These are phyloP conservation scores for Leersia perrieri DNA, from an alignment of 176 grass and related monocot species.

Conservation along the genomic window DNA sequence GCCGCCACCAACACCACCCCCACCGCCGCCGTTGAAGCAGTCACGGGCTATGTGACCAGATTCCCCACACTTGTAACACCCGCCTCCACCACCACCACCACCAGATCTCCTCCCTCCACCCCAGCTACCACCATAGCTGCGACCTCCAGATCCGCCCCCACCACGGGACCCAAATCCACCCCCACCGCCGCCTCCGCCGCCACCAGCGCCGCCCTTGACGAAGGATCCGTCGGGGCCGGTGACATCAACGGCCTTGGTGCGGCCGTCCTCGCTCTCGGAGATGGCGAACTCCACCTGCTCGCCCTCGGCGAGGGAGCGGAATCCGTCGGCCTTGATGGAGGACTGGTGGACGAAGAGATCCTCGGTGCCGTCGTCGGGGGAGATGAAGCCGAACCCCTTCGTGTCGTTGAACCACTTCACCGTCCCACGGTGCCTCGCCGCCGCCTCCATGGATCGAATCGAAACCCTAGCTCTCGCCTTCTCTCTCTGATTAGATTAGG, in stretches of 20 bases:
- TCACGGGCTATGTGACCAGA: constrained; percentile 51
- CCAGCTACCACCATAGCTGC: constrained; percentile 41
- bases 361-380: constrained; percentile 76
- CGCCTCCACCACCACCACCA: constrained; percentile 11
- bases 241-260: constrained; percentile 91
- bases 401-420: constrained; percentile 97
- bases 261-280: constrained; percentile 62
- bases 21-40: constrained; percentile 41
- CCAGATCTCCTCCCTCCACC: constrained; percentile 39
- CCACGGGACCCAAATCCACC: constrained; percentile 39
- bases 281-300: constrained; percentile 74
- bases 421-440: constrained; percentile 47
- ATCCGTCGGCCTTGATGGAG: constrained; percentile 95
- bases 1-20: constrained; percentile 1
- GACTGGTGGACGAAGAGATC: constrained; percentile 93
- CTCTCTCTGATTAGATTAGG: neutral
- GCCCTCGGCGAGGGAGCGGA: constrained; percentile 76
- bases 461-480: constrained; percentile 36
- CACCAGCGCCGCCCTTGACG: constrained; percentile 56
- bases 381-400: constrained; percentile 98
- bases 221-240: constrained; percentile 86
- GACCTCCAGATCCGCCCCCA: constrained; percentile 36
- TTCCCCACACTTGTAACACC: constrained; percentile 58
- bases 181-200: constrained; percentile 20
- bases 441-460: constrained; percentile 48